Base-by-base conservation (phyloP, 768 basidiomycete genomes). In the Crassisporium funariophilum region DNA sequence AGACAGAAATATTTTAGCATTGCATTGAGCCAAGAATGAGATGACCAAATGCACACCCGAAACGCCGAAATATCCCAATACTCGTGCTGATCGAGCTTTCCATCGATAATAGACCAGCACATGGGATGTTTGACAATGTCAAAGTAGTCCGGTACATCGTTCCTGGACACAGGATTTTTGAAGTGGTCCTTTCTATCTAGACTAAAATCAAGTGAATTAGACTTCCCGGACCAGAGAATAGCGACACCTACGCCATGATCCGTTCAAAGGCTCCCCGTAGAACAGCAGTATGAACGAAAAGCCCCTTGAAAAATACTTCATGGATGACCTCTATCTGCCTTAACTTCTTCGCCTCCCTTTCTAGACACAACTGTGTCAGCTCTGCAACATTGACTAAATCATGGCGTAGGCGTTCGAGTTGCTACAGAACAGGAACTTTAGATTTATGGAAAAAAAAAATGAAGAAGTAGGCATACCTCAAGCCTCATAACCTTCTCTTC, bases 121-220 rank as follows among this genome's bases (percentile, higher is more conserved):
- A 97, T 97, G 0, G 97, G 97, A 3, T 77, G 71, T 57, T 83
- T 77, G 58, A 99, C 77, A 25, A 97, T 73, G 36, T 91, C 86
- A 59, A 88, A 92, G 63, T 99, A 99, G 60, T 98, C 95, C 1
- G 89, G 90, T 0, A 95, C 91, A 31, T 88, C 81, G 1, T 68
- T 70, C 54, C 74, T 83, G 33, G 83, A 86, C 27, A 98, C 93
- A 0, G 95, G 92, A 49, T 85, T 81, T 49, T 81, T 81, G 69
- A 98, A 98, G 51, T 83, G 76, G 35, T 84, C 85, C 4, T 78
- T 70, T 13, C 81, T 78, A 61, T 98, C 94, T 38, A 79, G 60
- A 6, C 93, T 95, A 55, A 31, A 33, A 8, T 23, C 16, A 16
- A 8, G n/a, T 36, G 7, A 33, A 19, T 46, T 23, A 46, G 16